Percentiles rank a stretch among this genome's conserved stretches.
phyloP scores from a whole-genome alignment of 2,329 filamentous ascomycete species.

The Endocalyx cinctus region DNA sequence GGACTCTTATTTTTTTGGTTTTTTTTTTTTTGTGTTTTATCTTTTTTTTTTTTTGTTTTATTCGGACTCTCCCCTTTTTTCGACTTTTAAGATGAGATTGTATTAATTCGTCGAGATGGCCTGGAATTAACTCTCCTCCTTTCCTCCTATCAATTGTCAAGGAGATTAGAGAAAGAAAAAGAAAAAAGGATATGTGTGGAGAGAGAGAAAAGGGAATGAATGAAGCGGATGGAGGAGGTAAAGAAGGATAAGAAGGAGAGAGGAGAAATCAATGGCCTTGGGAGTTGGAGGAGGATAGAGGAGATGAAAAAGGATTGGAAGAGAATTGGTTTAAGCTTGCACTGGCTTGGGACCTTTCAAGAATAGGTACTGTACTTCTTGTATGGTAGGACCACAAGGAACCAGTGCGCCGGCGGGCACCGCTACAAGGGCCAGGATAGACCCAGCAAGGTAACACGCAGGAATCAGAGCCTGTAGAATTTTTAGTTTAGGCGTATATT shows the following conservation, averaged over 20 bases:
- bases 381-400: too few relatives aligned
- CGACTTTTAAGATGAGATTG: neutral
- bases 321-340: slow-evolving; percentile 41
- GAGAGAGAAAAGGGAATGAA: slow-evolving; percentile 52
- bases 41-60: slow-evolving; percentile 7
- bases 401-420: too few relatives aligned
- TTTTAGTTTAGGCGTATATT: too few relatives aligned
- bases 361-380: too few relatives aligned
- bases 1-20: too few relatives aligned
- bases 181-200: slow-evolving; percentile 30
- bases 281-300: slow-evolving; percentile 51
- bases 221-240: slow-evolving; percentile 43
- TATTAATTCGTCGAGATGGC: too few relatives aligned
- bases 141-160: slow-evolving; percentile 25
- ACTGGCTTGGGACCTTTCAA: too few relatives aligned
- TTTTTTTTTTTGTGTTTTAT: too few relatives aligned
- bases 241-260: slow-evolving; percentile 30
- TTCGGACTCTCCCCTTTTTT: slow-evolving; percentile 8
- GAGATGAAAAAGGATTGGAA: slow-evolving; percentile 53
- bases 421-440: too few relatives aligned
- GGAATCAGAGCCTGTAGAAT: too few relatives aligned
- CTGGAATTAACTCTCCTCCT: slow-evolving; percentile 27
- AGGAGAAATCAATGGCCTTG: slow-evolving; percentile 33
- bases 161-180: slow-evolving; percentile 39
- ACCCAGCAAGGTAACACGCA: too few relatives aligned